A percentile compares a stretch with the other conserved stretches of the same genome.
phyloP scores from a whole-genome alignment of 1,284 basidiomycete species.

The Somion occarium region DNA sequence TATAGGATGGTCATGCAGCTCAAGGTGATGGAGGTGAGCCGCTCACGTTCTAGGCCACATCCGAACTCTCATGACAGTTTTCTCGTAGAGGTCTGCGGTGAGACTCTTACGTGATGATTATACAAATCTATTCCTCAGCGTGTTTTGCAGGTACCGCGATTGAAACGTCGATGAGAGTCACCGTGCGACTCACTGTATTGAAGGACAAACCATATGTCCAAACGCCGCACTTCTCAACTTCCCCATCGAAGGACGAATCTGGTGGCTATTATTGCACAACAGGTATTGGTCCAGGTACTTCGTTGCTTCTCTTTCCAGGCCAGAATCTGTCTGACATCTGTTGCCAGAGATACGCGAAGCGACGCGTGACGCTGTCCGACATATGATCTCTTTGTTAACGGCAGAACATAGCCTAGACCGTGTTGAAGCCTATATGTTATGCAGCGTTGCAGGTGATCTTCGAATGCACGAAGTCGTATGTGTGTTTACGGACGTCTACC shows the following conservation, averaged over 20 bases:
- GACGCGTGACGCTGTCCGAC: slow-evolving; percentile 46
- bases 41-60: too few species aligned
- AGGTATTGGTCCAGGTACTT: slow-evolving; percentile 42
- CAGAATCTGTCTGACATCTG: not conserved
- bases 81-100: slow-evolving; percentile 49
- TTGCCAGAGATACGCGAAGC: slow-evolving; percentile 49
- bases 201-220: slow-evolving; percentile 53
- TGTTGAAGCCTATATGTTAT: slow-evolving; percentile 55
- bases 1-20: slow-evolving; percentile 58
- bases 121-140: too few species aligned
- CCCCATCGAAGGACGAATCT: slow-evolving; percentile 15
- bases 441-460: slow-evolving; percentile 56
- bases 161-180: slow-evolving; percentile 55
- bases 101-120: too few species aligned
- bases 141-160: slow-evolving; percentile 65
- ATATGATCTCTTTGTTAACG: slow-evolving; percentile 50
- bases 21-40: slow-evolving; percentile 61
- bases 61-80: too few species aligned
- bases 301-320: not conserved
- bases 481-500: slow-evolving; percentile 14
- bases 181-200: slow-evolving; percentile 48
- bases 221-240: slow-evolving; percentile 50
- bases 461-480: slow-evolving; percentile 59
- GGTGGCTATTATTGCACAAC: slow-evolving; percentile 55
- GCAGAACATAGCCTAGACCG: slow-evolving; percentile 37